phyloP scores from a whole-genome alignment of 1,139 yeast genomes.

The Nakaseomyces sp. region DNA sequence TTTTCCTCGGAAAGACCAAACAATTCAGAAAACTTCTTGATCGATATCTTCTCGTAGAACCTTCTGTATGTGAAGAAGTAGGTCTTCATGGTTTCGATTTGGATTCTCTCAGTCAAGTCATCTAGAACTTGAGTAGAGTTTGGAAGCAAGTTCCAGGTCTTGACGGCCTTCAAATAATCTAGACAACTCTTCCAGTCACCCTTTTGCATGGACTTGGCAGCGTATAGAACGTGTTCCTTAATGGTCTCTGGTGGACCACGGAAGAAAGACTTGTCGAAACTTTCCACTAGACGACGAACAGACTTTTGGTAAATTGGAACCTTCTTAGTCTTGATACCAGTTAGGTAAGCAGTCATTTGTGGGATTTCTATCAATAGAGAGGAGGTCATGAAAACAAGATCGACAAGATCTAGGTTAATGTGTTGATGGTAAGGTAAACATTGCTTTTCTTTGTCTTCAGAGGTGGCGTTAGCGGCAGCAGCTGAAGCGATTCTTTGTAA shows the following conservation, averaged over 20 bases:
- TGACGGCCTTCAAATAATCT: constrained; percentile 62
- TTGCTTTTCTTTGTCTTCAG: constrained; percentile 47
- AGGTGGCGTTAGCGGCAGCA: constrained; percentile 38
- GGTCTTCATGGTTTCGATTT: constrained; percentile 84
- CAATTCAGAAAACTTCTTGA: constrained; percentile 51
- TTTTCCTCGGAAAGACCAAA: constrained; percentile 55
- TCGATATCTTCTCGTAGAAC: constrained; percentile 67
- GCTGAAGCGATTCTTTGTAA: constrained; percentile 43
- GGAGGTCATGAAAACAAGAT: constrained; percentile 86
- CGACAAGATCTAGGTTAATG: constrained; percentile 88
- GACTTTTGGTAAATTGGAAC: constrained; percentile 61
- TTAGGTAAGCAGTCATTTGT: constrained; percentile 56
- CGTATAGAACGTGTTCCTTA: constrained; percentile 87
- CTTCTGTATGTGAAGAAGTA: constrained; percentile 78
- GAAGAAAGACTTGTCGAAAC: constrained; percentile 89
- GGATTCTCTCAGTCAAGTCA: constrained; percentile 70
- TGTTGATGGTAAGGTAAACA: constrained; percentile 97
- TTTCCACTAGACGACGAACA: constrained; percentile 84
- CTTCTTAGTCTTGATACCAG: constrained; percentile 52
- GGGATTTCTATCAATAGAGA: constrained; percentile 91
- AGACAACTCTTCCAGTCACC: constrained; percentile 86
- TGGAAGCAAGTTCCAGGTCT: constrained; percentile 83
- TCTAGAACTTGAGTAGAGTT: constrained; percentile 55
- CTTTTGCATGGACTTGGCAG: constrained; percentile 78
- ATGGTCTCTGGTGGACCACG: constrained; percentile 98